Base-by-base conservation (phyloP, 768 basidiomycete species). In the Lactarius evosmus region DNA sequence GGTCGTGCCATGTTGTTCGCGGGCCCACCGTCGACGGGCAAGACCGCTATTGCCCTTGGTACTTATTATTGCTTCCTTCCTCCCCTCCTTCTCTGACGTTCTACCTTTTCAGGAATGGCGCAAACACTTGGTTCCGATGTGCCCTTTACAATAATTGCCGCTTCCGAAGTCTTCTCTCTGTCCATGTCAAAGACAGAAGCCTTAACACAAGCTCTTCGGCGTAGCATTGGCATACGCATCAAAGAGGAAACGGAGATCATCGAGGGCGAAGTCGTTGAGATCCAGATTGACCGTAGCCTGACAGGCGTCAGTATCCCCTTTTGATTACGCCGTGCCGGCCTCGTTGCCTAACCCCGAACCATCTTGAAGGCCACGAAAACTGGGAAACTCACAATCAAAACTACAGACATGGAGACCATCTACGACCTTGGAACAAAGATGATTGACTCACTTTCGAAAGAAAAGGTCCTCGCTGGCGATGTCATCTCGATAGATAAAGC, bases 181-280 rank as follows among this genome's bases (percentile, higher is more conserved):
- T 93, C 95, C 70, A 97, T 98, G 93, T 95, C 91, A 32, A 98
- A 98, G 78, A 99, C 97, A 2, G 97, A 99, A 74, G 95, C 95
- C 25, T 83, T 99, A 65, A 98, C 95, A 0, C 96, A 98, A 74
- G 94, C 95, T 0, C 93, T 99, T 77, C 82, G 96, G 69, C 81
- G 96, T 70, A 94, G 93, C 72, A 99, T 99, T 71, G 97, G 96
- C 19, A 95, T 99, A 1, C 82, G 96, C 52, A 98, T 99, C 72
- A 96, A 93, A 74, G 97, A 98, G 73, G 96, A 98, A 78, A 91
- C 91, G 2, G 97, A 99, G 72, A 83, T 99, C 56, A 95, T 98
- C 67, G 95, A 97, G 73, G 97, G 97, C 58, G 96, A 99, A 75
- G 93, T 99, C 8, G 94, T 98, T 7, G 96, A 99, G 77, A 95